phyloP scores from a whole-genome alignment of 2,329 filamentous ascomycete genomes.

The Aspergillus pseudotamarii region DNA sequence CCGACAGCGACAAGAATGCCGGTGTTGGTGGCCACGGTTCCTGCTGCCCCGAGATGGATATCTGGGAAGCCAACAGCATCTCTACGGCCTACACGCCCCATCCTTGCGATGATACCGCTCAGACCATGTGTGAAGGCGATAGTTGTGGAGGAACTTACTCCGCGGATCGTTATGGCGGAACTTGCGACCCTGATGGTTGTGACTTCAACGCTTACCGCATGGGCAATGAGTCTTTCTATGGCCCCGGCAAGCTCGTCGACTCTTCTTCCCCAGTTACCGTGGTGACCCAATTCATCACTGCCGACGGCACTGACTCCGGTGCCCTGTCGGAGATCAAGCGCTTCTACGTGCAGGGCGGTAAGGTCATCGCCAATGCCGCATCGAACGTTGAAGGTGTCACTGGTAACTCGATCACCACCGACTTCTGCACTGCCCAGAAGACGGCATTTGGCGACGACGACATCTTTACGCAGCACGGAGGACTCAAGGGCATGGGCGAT shows the following conservation, averaged over 20 bases:
- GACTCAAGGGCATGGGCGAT: slow-evolving; percentile 55
- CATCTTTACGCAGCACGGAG: slow-evolving; percentile 58
- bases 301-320: slow-evolving; percentile 41
- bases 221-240: slow-evolving; percentile 67
- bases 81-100: slow-evolving; percentile 67
- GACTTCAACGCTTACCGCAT: slow-evolving; percentile 71
- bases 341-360: slow-evolving; percentile 66
- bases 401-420: slow-evolving; percentile 58
- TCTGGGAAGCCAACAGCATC: slow-evolving; percentile 70
- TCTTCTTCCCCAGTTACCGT: slow-evolving; percentile 64
- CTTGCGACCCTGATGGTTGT: slow-evolving; percentile 71
- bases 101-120: slow-evolving; percentile 56
- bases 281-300: slow-evolving; percentile 67
- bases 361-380: slow-evolving; percentile 58
- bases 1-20: slow-evolving; percentile 56
- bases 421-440: slow-evolving; percentile 62
- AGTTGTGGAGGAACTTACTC: slow-evolving; percentile 57
- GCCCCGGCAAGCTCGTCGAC: slow-evolving; percentile 59
- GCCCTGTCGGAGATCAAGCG: slow-evolving; percentile 63
- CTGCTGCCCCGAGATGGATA: slow-evolving; percentile 70
- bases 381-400: slow-evolving; percentile 50
- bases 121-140: slow-evolving; percentile 54
- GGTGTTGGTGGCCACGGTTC: slow-evolving; percentile 57
- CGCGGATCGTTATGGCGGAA: slow-evolving; percentile 58
- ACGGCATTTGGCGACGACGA: slow-evolving; percentile 56